Evolutionary conservation across 2,329 filamentous ascomycete genomes (phyloP).

Genomic region (Scytalidium lignicola): DNA sequence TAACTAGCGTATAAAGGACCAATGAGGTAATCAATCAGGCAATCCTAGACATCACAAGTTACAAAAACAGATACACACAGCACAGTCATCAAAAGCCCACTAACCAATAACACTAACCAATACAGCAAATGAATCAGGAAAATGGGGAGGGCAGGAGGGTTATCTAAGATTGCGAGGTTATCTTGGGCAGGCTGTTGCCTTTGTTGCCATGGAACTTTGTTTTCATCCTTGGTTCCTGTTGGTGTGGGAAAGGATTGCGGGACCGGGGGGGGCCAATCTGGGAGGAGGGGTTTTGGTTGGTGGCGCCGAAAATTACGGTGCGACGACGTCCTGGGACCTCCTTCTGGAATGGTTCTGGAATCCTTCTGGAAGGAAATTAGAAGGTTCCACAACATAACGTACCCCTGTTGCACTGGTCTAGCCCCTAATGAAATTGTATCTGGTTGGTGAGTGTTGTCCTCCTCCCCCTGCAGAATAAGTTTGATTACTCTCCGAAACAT

Average conservation of each 20-base stretch:
- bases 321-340: background rate
- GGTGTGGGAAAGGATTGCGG: no score
- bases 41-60: no score
- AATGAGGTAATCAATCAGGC: no score
- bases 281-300: background rate
- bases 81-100: no score
- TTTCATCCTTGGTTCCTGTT: no score
- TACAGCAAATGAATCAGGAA: no score
- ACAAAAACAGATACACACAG: no score
- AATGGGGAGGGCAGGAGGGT: background rate
- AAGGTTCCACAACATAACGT: background rate
- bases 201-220: no score
- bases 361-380: background rate
- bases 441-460: background rate
- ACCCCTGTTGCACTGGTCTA: background rate
- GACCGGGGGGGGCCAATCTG: no score
- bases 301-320: background rate
- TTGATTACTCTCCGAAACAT: background rate
- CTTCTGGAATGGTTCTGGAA: background rate
- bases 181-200: background rate
- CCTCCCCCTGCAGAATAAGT: background rate
- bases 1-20: no score
- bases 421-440: no score
- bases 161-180: background rate
- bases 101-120: no score